Conservation (phyloP, 2,329 filamentous ascomycete genomes). For the Dactylellina leptospora region DNA sequence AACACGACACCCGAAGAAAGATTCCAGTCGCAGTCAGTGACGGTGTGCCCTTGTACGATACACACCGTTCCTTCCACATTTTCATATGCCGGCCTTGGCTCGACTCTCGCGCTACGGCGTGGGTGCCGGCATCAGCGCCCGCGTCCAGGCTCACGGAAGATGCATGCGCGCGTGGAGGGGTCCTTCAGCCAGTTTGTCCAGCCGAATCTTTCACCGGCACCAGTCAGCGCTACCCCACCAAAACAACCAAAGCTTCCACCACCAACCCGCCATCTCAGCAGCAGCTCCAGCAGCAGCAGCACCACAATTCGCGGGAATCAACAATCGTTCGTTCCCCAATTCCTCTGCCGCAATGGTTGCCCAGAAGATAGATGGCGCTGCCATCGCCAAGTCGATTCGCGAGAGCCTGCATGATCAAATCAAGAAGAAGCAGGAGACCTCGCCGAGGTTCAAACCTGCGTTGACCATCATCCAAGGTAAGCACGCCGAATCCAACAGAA, state of each 20-base stretch:
- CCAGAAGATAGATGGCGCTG: constrained; percentile 92
- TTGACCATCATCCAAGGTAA: constrained; percentile 94
- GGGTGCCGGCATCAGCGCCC: constrained; percentile 20
- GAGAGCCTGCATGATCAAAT: constrained; percentile 83
- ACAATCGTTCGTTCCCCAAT: constrained; percentile 63
- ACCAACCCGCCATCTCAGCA: constrained; percentile 38
- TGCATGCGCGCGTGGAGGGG: constrained; percentile 43
- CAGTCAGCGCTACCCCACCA: constrained; percentile 52
- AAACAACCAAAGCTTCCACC: constrained; percentile 46
- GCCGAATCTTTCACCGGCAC: constrained; percentile 34
- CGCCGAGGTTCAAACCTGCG: constrained; percentile 86
- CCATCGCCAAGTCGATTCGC: constrained; percentile 90
- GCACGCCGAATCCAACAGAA: constrained; percentile 56
- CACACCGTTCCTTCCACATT: constrained; percentile 3
- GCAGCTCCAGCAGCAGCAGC: constrained; percentile 22
- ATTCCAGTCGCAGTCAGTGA: background rate
- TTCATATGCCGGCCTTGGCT: constrained; percentile 51
- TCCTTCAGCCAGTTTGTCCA: constrained; percentile 33
- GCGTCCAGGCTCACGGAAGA: constrained; percentile 16
- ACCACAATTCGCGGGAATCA: constrained; percentile 33
- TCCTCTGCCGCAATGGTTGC: constrained; percentile 77
- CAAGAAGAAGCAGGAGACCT: constrained; percentile 78
- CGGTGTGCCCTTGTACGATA: too few relatives aligned
- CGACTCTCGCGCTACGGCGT: constrained; percentile 50
- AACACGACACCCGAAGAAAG: background rate